phyloP scores from a whole-genome alignment of 164 flowering plant genomes.

The Taxillus chinensis region DNA sequence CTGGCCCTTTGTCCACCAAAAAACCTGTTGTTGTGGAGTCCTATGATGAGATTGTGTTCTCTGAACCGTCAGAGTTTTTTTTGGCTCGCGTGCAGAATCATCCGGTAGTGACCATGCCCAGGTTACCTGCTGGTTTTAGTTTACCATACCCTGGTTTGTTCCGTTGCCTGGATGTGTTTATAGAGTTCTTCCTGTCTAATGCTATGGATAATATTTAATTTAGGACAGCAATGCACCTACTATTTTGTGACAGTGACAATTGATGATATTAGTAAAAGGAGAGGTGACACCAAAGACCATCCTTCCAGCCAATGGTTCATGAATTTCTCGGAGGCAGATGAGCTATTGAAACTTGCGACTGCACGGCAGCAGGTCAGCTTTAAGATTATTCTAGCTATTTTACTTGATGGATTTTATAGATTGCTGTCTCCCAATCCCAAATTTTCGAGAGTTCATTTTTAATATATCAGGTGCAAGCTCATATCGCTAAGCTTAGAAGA shows the following conservation, averaged over 20 bases:
- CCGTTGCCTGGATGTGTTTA: not conserved
- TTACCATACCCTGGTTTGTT: slow-evolving; percentile 48
- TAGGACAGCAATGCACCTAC: not conserved
- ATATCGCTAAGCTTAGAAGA: not conserved
- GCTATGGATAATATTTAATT: not conserved
- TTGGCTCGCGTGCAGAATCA: slow-evolving; percentile 64
- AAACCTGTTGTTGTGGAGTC: slow-evolving; percentile 85
- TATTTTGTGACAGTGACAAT: slow-evolving; percentile 20
- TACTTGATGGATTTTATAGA: no score
- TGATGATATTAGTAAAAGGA: slow-evolving; percentile 34
- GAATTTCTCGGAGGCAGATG: slow-evolving; percentile 89
- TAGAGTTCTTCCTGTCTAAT: not conserved
- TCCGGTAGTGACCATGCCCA: slow-evolving; percentile 67
- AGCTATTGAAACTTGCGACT: slow-evolving; percentile 71
- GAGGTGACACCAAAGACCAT: slow-evolving; percentile 64
- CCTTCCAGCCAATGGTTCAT: slow-evolving; percentile 58
- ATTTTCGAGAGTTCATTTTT: no score
- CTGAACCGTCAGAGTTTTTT: slow-evolving; percentile 72
- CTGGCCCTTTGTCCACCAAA: slow-evolving; percentile 71
- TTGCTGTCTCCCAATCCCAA: no score
- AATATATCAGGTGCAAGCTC: slow-evolving; percentile 1
- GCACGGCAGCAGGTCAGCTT: slow-evolving; percentile 74
- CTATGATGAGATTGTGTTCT: slow-evolving; percentile 77
- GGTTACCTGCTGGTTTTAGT: slow-evolving; percentile 48
- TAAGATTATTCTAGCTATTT: no score